Base-by-base conservation (phyloP, 352 stramenopile species). In the Globisporangium acanthophoron region DNA sequence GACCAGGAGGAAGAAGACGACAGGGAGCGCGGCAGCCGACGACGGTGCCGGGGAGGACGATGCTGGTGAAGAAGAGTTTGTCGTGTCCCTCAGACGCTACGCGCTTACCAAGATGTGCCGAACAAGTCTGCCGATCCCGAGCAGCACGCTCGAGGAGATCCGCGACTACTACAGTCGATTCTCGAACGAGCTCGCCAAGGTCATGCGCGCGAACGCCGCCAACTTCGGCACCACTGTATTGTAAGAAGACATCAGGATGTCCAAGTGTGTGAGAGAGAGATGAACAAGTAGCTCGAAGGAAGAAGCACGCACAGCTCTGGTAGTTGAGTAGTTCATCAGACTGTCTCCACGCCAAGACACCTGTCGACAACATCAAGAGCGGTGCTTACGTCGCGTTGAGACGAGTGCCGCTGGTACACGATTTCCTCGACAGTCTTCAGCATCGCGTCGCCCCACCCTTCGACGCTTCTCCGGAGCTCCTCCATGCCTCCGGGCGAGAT, bases 161-260 rank as follows among this genome's bases (percentile, higher is more conserved):
- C 72, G 70, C 9, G 76, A 86, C 57, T 67, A 65, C 47, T 59
- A 79, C 15, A 66, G 67, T 1, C 68, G 71, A 24, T 84, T 72
- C 71, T 66, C 71, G 5, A 74, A 82, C 31, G 71, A 73, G n/a
- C 81, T 84, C 64, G 55, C 80, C 44, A 66, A 72, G 41, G 71
- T 61, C 29, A 65, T 86, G 11, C 73, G 69, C 43, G 12, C 29
- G 16, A 16, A 48, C 43, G 43, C 31, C 31, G 3, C 31, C 31
- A 35, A 35, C 31, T 6, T 35, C 3, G 31, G 13, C 39, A 44
- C 9, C 6, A 52, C 44, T 29, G 13, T 43, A 7, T 18, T 16
- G 43, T 44, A 24, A 6, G 6, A 6, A 35, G 31, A n/a, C n/a
- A n/a, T n/a, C n/a, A n/a, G n/a, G n/a, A n/a, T n/a, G n/a, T n/a